A percentile compares a stretch with the other conserved stretches of the same genome.
These are phyloP conservation scores for Tranzscheliella williamsii DNA, from an alignment of 1,284 basidiomycete genomes.

Conservation along the genomic window DNA sequence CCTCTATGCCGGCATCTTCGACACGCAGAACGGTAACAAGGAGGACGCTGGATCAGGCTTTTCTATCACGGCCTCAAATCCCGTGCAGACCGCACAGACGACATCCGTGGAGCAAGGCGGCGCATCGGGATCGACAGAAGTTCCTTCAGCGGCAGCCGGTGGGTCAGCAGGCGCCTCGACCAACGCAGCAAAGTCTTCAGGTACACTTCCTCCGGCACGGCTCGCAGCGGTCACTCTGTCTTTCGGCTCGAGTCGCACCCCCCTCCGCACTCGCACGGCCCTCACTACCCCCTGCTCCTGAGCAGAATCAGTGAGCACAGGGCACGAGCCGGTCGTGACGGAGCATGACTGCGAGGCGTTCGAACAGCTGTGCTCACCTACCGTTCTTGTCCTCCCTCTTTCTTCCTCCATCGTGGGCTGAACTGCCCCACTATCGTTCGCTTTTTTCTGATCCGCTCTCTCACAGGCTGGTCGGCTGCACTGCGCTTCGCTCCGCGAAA, in stretches of 20 bases:
- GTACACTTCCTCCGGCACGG: slow-evolving; percentile 22
- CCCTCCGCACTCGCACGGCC: too few species aligned
- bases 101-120: slow-evolving; percentile 48
- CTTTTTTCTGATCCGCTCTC: too few species aligned
- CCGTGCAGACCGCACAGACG: too few species aligned
- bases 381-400: neutral
- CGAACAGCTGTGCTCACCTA: slow-evolving; percentile 22
- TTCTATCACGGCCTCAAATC: too few species aligned
- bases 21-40: slow-evolving; percentile 1
- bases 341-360: too few species aligned
- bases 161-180: neutral
- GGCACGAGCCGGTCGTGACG: too few species aligned
- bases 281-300: too few species aligned
- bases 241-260: too few species aligned
- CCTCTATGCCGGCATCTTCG: slow-evolving; percentile 44
- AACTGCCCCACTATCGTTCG: neutral
- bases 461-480: slow-evolving; percentile 46
- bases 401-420: neutral
- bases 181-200: slow-evolving; percentile 27
- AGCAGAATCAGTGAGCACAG: too few species aligned
- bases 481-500: slow-evolving; percentile 46
- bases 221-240: too few species aligned
- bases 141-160: too few species aligned
- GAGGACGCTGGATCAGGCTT: too few species aligned
- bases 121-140: slow-evolving; percentile 25